Percentiles rank a stretch among this genome's conserved stretches.
phyloP scores from a whole-genome alignment of 1,284 basidiomycete species.

The Ganoderma boninense region DNA sequence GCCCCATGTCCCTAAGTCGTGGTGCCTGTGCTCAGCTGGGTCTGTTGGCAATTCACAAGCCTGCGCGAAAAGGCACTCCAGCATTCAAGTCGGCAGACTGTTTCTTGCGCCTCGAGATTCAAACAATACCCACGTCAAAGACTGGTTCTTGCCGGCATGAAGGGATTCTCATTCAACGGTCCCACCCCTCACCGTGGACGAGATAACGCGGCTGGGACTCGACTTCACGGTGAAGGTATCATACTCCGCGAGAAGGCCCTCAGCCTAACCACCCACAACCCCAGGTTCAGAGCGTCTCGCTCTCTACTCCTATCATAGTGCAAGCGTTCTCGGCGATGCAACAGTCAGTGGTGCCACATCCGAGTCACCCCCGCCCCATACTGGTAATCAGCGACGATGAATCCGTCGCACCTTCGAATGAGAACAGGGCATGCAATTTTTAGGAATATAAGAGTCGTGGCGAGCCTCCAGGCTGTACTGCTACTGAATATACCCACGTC shows the following conservation, averaged over 20 bases:
- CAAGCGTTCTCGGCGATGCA: no score
- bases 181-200: not conserved
- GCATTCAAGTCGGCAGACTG: not conserved
- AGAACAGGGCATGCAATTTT: no score
- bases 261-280: no score
- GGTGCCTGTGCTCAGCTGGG: constrained; percentile 7
- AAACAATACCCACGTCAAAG: not conserved
- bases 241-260: constrained; percentile 1
- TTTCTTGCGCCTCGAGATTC: not conserved
- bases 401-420: no score
- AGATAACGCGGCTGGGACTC: not conserved
- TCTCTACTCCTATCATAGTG: no score
- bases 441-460: no score
- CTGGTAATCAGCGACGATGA: no score
- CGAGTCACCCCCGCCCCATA: no score
- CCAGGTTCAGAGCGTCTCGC: no score
- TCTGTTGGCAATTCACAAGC: not conserved
- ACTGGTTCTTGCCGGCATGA: not conserved
- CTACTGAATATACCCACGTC: no score
- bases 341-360: no score
- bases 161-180: not conserved
- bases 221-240: constrained; percentile 5
- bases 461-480: no score
- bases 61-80: not conserved
- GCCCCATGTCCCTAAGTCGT: not conserved